A percentile compares a stretch with the other conserved stretches of the same genome.
Conservation (phyloP, 257 asterid species). For the Ehretia macrophylla region DNA sequence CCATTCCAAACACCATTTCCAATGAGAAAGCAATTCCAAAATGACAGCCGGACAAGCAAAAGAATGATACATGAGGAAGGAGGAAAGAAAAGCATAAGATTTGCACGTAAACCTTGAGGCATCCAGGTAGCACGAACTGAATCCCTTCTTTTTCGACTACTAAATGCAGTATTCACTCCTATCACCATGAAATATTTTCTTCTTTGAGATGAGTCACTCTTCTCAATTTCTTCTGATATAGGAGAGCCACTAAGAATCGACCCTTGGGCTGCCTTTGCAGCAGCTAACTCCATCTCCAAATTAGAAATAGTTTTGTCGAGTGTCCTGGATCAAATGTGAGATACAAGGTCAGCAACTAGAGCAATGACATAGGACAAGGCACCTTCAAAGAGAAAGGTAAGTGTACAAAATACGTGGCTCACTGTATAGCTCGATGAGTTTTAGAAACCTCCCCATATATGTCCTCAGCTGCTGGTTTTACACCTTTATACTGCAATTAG, state of each 20-base stretch:
- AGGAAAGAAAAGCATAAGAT: no score
- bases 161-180: conserved; percentile 86
- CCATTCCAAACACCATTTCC: not conserved
- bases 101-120: conserved; percentile 62
- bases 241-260: conserved; percentile 73
- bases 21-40: not conserved
- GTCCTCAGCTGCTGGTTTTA: conserved; percentile 44
- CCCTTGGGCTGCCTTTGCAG: conserved; percentile 76
- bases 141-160: conserved; percentile 87
- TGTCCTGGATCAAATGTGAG: conserved; percentile 37
- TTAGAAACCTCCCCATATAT: conserved; percentile 51
- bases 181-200: conserved; percentile 73
- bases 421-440: conserved; percentile 57
- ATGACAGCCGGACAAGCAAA: no score
- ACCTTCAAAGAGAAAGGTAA: not conserved
- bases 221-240: conserved; percentile 42
- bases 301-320: conserved; percentile 70
- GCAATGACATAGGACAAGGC: not conserved
- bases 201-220: conserved; percentile 27
- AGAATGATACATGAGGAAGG: not conserved
- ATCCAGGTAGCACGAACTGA: conserved; percentile 92
- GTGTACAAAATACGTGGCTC: conserved; percentile 14
- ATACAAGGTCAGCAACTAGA: no score
- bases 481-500: conserved; percentile 42
- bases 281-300: conserved; percentile 80